Percentiles rank a stretch among this genome's conserved stretches.
Conservation (phyloP, 805 yeast genomes). For the Myxozyma sirexii region DNA sequence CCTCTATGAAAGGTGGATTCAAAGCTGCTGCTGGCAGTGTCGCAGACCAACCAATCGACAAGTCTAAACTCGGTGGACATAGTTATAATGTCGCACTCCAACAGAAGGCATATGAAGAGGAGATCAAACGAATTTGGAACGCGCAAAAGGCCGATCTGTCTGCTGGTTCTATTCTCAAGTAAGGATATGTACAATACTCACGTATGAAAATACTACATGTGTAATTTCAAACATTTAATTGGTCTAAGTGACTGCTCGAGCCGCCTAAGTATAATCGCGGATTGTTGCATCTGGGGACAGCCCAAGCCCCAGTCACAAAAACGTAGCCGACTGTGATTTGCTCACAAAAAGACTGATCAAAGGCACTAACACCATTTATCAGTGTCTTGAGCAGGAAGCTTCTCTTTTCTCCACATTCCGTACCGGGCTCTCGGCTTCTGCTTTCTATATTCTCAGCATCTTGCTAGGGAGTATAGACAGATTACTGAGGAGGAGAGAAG, state of each 20-base stretch:
- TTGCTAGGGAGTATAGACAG: neutral
- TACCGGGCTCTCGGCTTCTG: neutral
- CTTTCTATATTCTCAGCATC: neutral
- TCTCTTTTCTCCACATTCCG: too few relatives aligned
- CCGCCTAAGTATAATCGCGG: too few relatives aligned
- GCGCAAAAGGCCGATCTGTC: constrained; percentile 53
- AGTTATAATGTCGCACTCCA: constrained; percentile 81
- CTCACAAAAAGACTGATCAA: too few relatives aligned
- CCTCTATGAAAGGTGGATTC: constrained; percentile 96
- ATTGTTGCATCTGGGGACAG: too few relatives aligned
- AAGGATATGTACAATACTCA: neutral
- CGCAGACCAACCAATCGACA: constrained; percentile 46
- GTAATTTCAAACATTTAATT: too few relatives aligned
- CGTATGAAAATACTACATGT: too few relatives aligned
- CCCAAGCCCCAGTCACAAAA: too few relatives aligned
- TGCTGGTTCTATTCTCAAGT: neutral
- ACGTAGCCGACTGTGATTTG: too few relatives aligned
- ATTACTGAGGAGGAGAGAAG: too few relatives aligned
- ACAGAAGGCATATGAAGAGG: constrained; percentile 89
- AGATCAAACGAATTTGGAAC: constrained; percentile 86
- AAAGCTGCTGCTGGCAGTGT: constrained; percentile 45
- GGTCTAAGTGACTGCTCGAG: too few relatives aligned
- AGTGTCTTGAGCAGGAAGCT: too few relatives aligned
- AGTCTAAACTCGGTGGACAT: constrained; percentile 59
- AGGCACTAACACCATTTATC: too few relatives aligned